Evolutionary conservation across 306 rosid genomes (phyloP), one percentile per base, ranked within the genome.

Genomic region (Fragaria ananassa): DNA sequence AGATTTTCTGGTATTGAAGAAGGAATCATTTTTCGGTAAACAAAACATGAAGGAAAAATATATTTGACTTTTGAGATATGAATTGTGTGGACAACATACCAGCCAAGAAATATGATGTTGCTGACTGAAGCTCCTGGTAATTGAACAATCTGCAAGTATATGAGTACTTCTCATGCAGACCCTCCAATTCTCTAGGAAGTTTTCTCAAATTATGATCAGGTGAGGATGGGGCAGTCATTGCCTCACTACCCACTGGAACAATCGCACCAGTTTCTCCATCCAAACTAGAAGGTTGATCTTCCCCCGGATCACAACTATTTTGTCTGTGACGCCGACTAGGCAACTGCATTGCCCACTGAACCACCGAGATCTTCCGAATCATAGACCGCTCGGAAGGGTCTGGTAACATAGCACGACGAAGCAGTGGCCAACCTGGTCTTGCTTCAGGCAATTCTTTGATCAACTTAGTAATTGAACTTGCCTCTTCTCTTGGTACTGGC

Each of bases 341-440:
- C 73, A 95, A 78, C 80, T 84, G 89, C 97, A 95, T 86, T 81
- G 98, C 97, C 98, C 98, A 95, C 85, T 92, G 96, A 72, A 92
- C 99, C 70, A 90, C 97, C 9, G 99, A 89, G 83, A 87, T 84
- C 82, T 82, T 79, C 82, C 60, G 73, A 41, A 67, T 72, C 84
- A 53, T 29, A 17, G 86, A 74, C 78, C 78, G 71, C 11, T 76
- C 82, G 0, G 76, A 74, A 80, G 72, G 75, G 3, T 78, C 88
- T 2, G 88, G 69, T 77, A 76, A 54, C 70, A 75, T 70, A 10
- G 86, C 74, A 21, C 81, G 79, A 49, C 84, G 91, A 50, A 92
- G 98, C 60, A 96, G 85, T 15, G 99, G 99, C 99, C 99, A 96
- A 74, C 99, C 99, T 0, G 99, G 98, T 77, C 83, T 89, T 45